phyloP scores from a whole-genome alignment of 768 basidiomycete species.

The Aureoboletus auriporus region DNA sequence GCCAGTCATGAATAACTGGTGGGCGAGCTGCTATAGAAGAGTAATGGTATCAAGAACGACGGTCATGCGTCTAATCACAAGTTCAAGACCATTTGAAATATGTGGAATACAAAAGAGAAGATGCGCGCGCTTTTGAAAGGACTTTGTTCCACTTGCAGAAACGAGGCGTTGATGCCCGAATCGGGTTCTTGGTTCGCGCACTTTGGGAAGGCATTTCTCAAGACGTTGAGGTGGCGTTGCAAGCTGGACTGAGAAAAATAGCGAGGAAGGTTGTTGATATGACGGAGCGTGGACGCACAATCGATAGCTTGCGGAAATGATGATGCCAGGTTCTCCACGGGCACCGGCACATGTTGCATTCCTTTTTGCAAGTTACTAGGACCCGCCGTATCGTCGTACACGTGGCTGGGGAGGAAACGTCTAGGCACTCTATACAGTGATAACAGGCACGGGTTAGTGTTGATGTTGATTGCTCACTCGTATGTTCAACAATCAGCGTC shows the following conservation, averaged over 20 bases:
- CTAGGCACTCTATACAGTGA: too few species aligned
- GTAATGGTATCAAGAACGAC: conserved; percentile 10
- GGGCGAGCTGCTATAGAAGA: conserved; percentile 5
- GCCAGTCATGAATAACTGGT: conserved; percentile 22
- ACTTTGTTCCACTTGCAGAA: not conserved
- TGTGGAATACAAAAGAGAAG: conserved; percentile 9
- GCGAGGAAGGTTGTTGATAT: conserved; percentile 5
- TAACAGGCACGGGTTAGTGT: too few species aligned
- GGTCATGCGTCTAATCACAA: conserved; percentile 20
- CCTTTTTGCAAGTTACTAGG: too few species aligned
- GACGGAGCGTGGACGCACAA: not conserved
- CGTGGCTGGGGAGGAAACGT: too few species aligned
- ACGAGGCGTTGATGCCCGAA: not conserved
- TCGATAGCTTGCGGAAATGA: too few species aligned
- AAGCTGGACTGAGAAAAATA: conserved; percentile 1
- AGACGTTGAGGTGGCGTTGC: conserved; percentile 6
- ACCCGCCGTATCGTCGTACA: too few species aligned
- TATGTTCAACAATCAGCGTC: too few species aligned
- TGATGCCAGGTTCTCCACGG: too few species aligned
- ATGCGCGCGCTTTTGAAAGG: conserved; percentile 8
- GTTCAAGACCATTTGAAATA: conserved; percentile 7
- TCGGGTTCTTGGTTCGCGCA: not conserved
- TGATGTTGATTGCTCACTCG: too few species aligned
- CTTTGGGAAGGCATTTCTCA: not conserved
- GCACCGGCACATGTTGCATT: too few species aligned